These are phyloP conservation scores for Calocybe cyanea DNA, from an alignment of 768 basidiomycete genomes.

Conservation along the genomic window DNA sequence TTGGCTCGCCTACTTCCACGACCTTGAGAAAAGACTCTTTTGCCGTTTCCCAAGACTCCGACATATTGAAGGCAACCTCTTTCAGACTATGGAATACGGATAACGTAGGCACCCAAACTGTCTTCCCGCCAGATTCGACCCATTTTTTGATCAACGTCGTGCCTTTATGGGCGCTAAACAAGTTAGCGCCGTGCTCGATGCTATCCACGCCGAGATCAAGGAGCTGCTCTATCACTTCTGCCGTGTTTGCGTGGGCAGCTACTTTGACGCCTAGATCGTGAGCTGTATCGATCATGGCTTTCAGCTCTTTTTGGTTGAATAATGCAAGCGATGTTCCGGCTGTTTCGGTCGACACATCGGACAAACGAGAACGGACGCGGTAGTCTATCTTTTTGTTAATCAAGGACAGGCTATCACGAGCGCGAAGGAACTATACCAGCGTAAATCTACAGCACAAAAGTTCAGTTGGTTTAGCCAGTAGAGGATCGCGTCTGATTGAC, in stretches of 20 bases:
- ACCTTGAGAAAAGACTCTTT: constrained; percentile 41
- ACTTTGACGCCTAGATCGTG: constrained; percentile 28
- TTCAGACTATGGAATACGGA: constrained; percentile 39
- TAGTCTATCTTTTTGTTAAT: constrained; percentile 39
- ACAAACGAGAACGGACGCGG: constrained; percentile 42
- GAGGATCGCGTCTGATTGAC: constrained; percentile 21
- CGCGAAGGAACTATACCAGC: constrained; percentile 33
- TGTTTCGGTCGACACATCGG: constrained; percentile 33
- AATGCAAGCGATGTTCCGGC: constrained; percentile 33
- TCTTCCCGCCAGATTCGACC: constrained; percentile 20
- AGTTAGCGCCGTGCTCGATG: constrained; percentile 52
- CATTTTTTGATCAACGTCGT: constrained; percentile 24
- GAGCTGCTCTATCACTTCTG: constrained; percentile 16
- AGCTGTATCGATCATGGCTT: constrained; percentile 47
- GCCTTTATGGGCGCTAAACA: constrained; percentile 17
- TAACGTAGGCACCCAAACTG: constrained; percentile 59
- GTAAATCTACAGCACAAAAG: constrained; percentile 37
- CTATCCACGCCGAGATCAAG: constrained; percentile 42
- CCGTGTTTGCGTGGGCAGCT: constrained; percentile 2
- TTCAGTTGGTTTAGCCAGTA: neutral
- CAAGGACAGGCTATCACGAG: constrained; percentile 11
- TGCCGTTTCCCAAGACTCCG: constrained; percentile 34
- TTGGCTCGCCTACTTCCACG: constrained; percentile 37
- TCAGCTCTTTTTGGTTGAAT: constrained; percentile 43
- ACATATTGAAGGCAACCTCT: constrained; percentile 9